Evolutionary conservation across 257 asterid species (phyloP), one percentile per base, ranked within the genome.

Genomic region (Oldenlandia corymbosa): DNA sequence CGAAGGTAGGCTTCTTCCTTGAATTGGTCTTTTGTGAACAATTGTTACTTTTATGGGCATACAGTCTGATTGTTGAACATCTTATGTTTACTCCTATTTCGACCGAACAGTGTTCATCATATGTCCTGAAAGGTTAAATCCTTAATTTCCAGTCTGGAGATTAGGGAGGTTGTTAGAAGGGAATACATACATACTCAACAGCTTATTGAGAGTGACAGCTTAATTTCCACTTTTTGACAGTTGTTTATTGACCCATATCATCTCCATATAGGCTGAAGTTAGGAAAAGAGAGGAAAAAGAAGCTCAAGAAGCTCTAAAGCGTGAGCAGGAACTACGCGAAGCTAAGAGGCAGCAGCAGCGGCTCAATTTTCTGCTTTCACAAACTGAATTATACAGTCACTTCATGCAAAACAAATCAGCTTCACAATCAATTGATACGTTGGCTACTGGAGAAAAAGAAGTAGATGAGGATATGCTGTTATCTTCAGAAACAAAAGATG

Each of bases 261-360:
- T 72, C 60, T 58, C 68, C 49, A 64, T 75, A 78, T 76, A 93
- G 99, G 94, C 96, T 42, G 99, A 93, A 71, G 88, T 90, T 68
- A 83, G 95, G 84, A 93, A 85, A 80, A 80, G 90, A 79, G 97
- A 93, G 83, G 99, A 93, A 83, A 93, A 82, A 61, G 99, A 93
- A 84, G 99, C 99, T 60, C 97, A 97, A 53, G 99, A 90, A 81
- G 99, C 99, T 78, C 75, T 93, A 67, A 93, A 90, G 83, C 88
- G 94, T 63, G 99, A 93, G 79, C 99, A 93, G 71, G 99, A 93
- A 68, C 95, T 90, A 67, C 97, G 99, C 71, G 99, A 93, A 83
- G 99, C 96, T 62, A 87, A 77, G 85, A 78, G 99, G 87, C 99
- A 93, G 72, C 96, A 90, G 69, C 99, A 93, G 66, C 83, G 99